A percentile compares a stretch with the other conserved stretches of the same genome.
These are phyloP conservation scores for Parastagonospora nodorum DNA, from an alignment of 2,329 filamentous ascomycete species.

Conservation along the genomic window DNA sequence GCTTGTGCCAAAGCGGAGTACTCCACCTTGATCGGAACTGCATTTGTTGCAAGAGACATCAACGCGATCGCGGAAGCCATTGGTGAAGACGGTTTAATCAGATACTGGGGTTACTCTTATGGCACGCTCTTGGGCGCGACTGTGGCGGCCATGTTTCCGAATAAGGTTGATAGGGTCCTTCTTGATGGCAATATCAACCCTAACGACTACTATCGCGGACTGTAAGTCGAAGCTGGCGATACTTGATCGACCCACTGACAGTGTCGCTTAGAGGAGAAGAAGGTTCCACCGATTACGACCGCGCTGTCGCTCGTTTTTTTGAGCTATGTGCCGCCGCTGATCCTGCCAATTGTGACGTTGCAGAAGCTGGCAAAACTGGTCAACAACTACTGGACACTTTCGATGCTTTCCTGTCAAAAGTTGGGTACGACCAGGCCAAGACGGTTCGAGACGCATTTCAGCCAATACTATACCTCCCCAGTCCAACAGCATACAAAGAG, in stretches of 20 bases:
- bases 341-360: constrained; percentile 6
- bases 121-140: constrained; percentile 46
- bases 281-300: constrained; percentile 1
- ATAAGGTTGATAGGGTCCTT: constrained; percentile 21
- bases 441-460: not conserved
- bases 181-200: constrained; percentile 51
- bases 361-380: constrained; percentile 1
- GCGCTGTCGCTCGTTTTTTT: constrained; percentile 54
- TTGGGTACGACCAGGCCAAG: not conserved
- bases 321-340: constrained; percentile 58
- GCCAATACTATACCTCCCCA: not conserved
- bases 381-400: not conserved
- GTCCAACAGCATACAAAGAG: not conserved
- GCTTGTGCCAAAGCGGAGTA: not conserved
- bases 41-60: constrained; percentile 53
- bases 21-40: constrained; percentile 45
- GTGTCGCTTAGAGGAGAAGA: constrained; percentile 1
- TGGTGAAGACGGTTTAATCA: constrained; percentile 48
- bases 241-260: not conserved
- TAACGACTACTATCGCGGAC: constrained; percentile 10
- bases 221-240: not conserved
- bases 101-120: constrained; percentile 50
- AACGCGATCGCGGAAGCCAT: constrained; percentile 53
- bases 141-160: constrained; percentile 30
- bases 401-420: not conserved